These are phyloP conservation scores for Mrakia hoshinonis DNA, from an alignment of 768 basidiomycete genomes.

Conservation along the genomic window DNA sequence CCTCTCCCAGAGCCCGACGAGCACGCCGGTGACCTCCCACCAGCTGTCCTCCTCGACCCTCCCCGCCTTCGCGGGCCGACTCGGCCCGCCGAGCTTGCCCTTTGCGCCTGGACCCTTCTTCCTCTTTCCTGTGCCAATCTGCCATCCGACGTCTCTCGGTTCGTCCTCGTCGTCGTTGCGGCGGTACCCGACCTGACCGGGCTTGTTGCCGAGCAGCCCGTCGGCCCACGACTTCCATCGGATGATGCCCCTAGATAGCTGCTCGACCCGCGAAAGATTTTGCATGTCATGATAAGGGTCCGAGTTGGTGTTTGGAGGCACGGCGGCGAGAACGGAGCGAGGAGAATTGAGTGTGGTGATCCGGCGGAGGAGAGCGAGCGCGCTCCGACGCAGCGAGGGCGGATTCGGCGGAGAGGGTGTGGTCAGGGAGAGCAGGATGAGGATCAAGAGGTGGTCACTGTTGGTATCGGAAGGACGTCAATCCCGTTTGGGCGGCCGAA, in stretches of 20 bases:
- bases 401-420: background rate
- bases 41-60: background rate
- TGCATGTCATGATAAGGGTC: background rate
- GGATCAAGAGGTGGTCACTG: background rate
- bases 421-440: background rate
- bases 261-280: background rate
- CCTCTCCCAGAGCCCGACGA: background rate
- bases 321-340: background rate
- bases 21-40: background rate
- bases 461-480: background rate
- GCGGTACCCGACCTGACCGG: background rate
- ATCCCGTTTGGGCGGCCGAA: too few relatives aligned
- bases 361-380: background rate
- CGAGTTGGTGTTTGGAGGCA: background rate
- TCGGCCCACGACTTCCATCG: background rate
- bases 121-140: background rate
- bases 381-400: background rate
- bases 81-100: background rate
- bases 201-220: background rate
- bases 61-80: background rate
- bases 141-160: background rate
- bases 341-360: background rate
- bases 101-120: background rate
- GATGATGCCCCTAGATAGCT: background rate
- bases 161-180: background rate